phyloP scores from a whole-genome alignment of 2,329 filamentous ascomycete genomes.

The Microdochium nivale region DNA sequence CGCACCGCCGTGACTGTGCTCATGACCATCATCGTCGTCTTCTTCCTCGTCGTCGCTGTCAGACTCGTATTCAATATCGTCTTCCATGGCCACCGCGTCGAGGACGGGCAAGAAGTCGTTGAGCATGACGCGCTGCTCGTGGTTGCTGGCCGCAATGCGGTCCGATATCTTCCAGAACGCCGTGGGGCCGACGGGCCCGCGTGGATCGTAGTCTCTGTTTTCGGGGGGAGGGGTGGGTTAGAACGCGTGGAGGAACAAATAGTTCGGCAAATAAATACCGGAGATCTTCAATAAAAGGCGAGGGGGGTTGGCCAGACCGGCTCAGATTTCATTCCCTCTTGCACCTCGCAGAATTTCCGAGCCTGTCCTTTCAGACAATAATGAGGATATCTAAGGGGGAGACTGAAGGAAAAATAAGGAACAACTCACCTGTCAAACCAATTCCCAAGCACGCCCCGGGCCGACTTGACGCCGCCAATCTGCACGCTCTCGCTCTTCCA shows the following conservation, averaged over 20 bases:
- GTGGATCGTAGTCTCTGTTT: conserved; percentile 51
- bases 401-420: background rate
- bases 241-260: no score
- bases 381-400: no score
- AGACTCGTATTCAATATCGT: conserved; percentile 12
- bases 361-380: no score
- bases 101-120: conserved; percentile 13
- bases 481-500: conserved; percentile 75
- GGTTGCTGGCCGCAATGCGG: conserved; percentile 16
- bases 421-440: conserved; percentile 66
- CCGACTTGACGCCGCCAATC: conserved; percentile 56
- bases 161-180: conserved; percentile 71
- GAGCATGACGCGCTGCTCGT: conserved; percentile 19
- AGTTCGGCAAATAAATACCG: no score
- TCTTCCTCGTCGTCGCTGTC: conserved; percentile 14
- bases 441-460: conserved; percentile 60
- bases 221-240: no score
- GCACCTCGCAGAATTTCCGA: no score
- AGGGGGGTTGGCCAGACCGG: no score
- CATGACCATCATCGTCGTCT: conserved; percentile 19
- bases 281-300: no score
- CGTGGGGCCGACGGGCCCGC: conserved; percentile 66
- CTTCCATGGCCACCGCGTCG: conserved; percentile 10
- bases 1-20: conserved; percentile 12
- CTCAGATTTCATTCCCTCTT: background rate